These are phyloP conservation scores for Rhodamnia rubescens DNA, from an alignment of 345 rosid species.

Conservation along the genomic window DNA sequence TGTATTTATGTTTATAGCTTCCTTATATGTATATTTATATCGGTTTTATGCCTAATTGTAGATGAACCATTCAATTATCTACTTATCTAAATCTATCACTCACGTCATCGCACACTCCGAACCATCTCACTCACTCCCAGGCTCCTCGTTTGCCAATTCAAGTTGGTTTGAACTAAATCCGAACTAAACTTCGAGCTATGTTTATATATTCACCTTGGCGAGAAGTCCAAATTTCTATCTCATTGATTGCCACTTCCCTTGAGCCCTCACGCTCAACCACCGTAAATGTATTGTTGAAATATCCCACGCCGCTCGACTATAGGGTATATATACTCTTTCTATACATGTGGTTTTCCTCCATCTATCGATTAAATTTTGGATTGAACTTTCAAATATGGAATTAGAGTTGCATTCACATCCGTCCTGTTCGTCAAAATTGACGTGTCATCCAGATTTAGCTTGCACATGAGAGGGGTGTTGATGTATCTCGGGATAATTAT, in stretches of 20 bases:
- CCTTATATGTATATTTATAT: too few relatives aligned
- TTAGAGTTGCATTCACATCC: accelerated
- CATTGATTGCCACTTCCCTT: not conserved
- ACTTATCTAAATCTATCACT: too few relatives aligned
- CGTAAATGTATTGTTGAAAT: too few relatives aligned
- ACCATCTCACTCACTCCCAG: not conserved
- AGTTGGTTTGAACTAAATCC: not conserved
- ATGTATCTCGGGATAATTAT: not conserved
- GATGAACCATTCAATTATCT: too few relatives aligned
- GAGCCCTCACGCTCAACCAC: not conserved
- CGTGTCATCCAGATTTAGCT: not conserved
- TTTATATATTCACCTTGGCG: not conserved
- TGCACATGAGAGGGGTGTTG: accelerated
- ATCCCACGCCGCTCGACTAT: too few relatives aligned
- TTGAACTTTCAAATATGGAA: not conserved
- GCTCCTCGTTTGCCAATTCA: not conserved
- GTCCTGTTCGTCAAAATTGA: not conserved
- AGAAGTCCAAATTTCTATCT: not conserved
- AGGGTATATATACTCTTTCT: too few relatives aligned
- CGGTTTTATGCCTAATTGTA: too few relatives aligned
- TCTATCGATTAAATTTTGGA: not conserved
- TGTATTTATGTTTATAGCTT: too few relatives aligned
- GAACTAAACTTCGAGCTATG: not conserved
- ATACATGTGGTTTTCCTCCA: not conserved
- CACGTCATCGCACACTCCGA: not conserved